These are phyloP conservation scores for Penicillium paxilli DNA, from an alignment of 495 filamentous ascomycete species.

Conservation along the genomic window DNA sequence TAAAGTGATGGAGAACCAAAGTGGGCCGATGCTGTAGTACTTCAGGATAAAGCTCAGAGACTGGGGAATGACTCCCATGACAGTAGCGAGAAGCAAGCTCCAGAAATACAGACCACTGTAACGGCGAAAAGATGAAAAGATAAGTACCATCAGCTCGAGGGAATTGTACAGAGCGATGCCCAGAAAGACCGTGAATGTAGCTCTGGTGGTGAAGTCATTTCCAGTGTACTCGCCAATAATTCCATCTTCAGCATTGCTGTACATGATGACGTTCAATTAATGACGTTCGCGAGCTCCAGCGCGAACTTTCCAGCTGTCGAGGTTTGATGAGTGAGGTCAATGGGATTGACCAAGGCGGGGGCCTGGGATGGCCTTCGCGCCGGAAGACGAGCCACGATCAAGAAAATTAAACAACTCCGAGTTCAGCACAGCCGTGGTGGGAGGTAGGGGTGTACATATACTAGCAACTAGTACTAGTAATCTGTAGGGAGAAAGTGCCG, in stretches of 20 bases:
- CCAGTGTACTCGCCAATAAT: constrained; percentile 14
- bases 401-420: neutral
- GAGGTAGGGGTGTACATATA: no score
- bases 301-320: neutral
- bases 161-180: constrained; percentile 40
- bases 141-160: constrained; percentile 37
- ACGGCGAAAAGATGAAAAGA: constrained; percentile 38
- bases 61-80: constrained; percentile 35
- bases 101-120: constrained; percentile 45
- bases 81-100: constrained; percentile 35
- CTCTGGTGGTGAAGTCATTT: constrained; percentile 8
- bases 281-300: neutral
- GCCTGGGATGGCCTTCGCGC: neutral
- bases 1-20: constrained; percentile 31
- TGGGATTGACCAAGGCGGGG: neutral
- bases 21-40: constrained; percentile 25
- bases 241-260: neutral
- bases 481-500: neutral
- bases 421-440: neutral
- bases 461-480: no score
- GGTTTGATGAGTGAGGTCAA: neutral
- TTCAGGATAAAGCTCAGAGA: constrained; percentile 40
- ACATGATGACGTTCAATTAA: neutral
- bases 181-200: constrained; percentile 36
- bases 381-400: constrained; percentile 1